A percentile compares a stretch with the other conserved stretches of the same genome.
Conservation (phyloP, 768 basidiomycete genomes). For the Calvatia gigantea region DNA sequence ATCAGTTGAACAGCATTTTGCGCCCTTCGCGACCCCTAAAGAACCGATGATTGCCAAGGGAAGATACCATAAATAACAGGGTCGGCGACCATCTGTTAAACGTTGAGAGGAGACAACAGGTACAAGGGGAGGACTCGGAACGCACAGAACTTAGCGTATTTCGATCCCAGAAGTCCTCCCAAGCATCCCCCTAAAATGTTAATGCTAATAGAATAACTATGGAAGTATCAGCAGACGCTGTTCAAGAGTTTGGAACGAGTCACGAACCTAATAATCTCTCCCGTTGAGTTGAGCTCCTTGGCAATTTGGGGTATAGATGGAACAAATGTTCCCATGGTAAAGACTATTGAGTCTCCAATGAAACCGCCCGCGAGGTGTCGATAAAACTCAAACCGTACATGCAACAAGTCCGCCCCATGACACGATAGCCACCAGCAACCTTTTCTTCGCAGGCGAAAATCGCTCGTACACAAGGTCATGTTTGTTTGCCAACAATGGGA, state of each 20-base stretch:
- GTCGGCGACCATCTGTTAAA: slow-evolving; percentile 63
- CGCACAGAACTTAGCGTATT: slow-evolving; percentile 37
- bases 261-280: slow-evolving; percentile 50
- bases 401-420: slow-evolving; percentile 18
- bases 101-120: neutral
- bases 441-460: slow-evolving; percentile 12
- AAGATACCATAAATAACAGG: slow-evolving; percentile 54
- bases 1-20: slow-evolving; percentile 44
- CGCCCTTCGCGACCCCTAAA: slow-evolving; percentile 52
- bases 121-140: no score
- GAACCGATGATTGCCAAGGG: slow-evolving; percentile 62
- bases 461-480: slow-evolving; percentile 14
- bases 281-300: slow-evolving; percentile 54
- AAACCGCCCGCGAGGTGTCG: neutral
- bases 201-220: slow-evolving; percentile 32
- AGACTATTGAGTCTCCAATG: slow-evolving; percentile 42
- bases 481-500: neutral
- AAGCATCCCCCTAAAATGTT: slow-evolving; percentile 29
- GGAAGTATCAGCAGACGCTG: neutral
- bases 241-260: neutral
- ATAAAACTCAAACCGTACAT: neutral
- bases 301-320: slow-evolving; percentile 76
- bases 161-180: slow-evolving; percentile 29
- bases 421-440: slow-evolving; percentile 11
- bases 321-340: slow-evolving; percentile 65